These are phyloP conservation scores for Chondrostereum purpureum DNA, from an alignment of 1,284 basidiomycete genomes.

Conservation along the genomic window DNA sequence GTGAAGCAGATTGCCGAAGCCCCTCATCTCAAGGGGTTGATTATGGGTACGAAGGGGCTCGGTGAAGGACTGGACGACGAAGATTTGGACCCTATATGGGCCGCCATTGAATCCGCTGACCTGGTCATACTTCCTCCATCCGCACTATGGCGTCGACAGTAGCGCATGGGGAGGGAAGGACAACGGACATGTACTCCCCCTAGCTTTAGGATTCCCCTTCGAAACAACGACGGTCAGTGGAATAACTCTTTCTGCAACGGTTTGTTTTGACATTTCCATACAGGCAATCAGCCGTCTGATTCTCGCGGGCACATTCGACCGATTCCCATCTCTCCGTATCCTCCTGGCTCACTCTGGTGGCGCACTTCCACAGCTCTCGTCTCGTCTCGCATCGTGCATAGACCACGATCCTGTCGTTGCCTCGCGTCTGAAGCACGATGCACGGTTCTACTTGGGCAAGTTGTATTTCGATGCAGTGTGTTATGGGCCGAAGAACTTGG, in stretches of 20 bases:
- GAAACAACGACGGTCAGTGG: slow-evolving; percentile 69
- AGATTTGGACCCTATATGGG: slow-evolving; percentile 72
- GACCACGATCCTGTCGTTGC: slow-evolving; percentile 77
- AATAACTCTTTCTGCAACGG: slow-evolving; percentile 16
- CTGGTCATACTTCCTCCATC: slow-evolving; percentile 77
- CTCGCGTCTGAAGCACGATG: slow-evolving; percentile 69
- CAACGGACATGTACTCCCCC: slow-evolving; percentile 80
- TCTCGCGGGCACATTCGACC: slow-evolving; percentile 73
- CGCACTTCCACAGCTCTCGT: slow-evolving; percentile 73
- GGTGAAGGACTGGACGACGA: slow-evolving; percentile 80
- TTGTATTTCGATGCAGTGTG: slow-evolving; percentile 79
- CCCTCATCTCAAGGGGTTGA: slow-evolving; percentile 69
- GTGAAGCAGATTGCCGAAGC: slow-evolving; percentile 60
- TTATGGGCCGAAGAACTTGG: slow-evolving; percentile 80
- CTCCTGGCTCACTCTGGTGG: slow-evolving; percentile 84
- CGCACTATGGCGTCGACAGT: slow-evolving; percentile 71
- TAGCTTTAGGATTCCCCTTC: slow-evolving; percentile 83
- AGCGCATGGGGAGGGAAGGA: slow-evolving; percentile 65
- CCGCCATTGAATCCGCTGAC: slow-evolving; percentile 55
- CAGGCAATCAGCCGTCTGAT: slow-evolving; percentile 77
- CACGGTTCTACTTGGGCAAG: slow-evolving; percentile 73
- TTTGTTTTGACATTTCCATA: neutral
- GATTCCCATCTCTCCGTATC: slow-evolving; percentile 65
- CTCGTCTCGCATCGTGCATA: slow-evolving; percentile 77
- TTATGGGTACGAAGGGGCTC: slow-evolving; percentile 74